Evolutionary conservation across 169 alveolate species (phyloP).

Genomic region (Cryptosporidium sp.): DNA sequence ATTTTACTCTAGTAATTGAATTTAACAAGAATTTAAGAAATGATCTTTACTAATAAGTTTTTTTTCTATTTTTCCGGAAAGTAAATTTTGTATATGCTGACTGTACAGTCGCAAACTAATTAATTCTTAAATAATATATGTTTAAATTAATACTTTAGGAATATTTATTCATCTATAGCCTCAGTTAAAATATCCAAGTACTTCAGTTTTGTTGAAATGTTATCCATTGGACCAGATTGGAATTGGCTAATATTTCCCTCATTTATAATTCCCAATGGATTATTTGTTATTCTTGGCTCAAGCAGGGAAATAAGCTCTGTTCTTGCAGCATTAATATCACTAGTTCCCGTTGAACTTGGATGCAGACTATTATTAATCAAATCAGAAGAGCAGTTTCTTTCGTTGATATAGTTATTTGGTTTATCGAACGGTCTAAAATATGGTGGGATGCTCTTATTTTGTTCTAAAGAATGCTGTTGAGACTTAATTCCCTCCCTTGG

Average conservation of each 20-base stretch:
- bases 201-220: slow-evolving; percentile 49
- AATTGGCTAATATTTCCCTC: neutral
- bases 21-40: neutral
- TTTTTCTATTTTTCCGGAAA: neutral
- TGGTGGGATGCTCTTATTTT: slow-evolving; percentile 70
- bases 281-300: neutral
- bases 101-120: neutral
- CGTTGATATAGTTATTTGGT: neutral
- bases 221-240: slow-evolving; percentile 47
- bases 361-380: neutral
- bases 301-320: slow-evolving; percentile 38
- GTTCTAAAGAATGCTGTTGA: neutral
- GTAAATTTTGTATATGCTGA: neutral
- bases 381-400: neutral
- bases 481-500: slow-evolving; percentile 43
- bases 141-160: neutral
- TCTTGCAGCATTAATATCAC: slow-evolving; percentile 26
- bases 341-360: neutral
- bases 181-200: slow-evolving; percentile 66
- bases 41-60: neutral
- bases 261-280: neutral
- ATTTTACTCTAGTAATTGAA: neutral
- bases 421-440: slow-evolving; percentile 71
- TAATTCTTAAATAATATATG: neutral
- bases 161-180: slow-evolving; percentile 51